These are phyloP conservation scores for Chrysoporthe deuterocubensis DNA, from an alignment of 2,329 filamentous ascomycete species.

Conservation along the genomic window DNA sequence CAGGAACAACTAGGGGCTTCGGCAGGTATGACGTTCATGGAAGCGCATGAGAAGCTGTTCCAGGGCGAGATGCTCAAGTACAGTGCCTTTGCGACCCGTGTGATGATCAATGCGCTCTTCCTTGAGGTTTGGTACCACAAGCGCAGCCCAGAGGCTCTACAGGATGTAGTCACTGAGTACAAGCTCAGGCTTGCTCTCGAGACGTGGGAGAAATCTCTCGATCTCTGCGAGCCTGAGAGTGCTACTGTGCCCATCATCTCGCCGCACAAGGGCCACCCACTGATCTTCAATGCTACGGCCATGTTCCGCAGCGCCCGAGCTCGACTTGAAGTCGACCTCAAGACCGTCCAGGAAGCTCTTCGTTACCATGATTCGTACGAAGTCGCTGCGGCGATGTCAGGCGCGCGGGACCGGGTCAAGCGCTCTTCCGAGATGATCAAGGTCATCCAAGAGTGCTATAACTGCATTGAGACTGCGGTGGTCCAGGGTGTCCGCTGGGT, in stretches of 20 bases:
- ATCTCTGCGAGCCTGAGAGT: slow-evolving; percentile 88
- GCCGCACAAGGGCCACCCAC: slow-evolving; percentile 91
- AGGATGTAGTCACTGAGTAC: slow-evolving; percentile 97
- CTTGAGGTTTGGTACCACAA: slow-evolving; percentile 99
- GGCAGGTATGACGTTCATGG: slow-evolving; percentile 82
- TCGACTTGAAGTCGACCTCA: slow-evolving; percentile 91
- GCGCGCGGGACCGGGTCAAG: slow-evolving; percentile 90
- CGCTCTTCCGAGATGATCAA: slow-evolving; percentile 97
- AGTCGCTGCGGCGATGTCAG: slow-evolving; percentile 94
- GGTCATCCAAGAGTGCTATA: slow-evolving; percentile 96
- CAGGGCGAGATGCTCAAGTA: slow-evolving; percentile 89
- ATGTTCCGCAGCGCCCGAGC: slow-evolving; percentile 94
- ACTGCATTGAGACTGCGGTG: slow-evolving; percentile 95
- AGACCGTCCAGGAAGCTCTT: slow-evolving; percentile 92
- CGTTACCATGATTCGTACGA: slow-evolving; percentile 98
- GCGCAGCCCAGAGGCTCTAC: slow-evolving; percentile 93
- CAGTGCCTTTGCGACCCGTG: slow-evolving; percentile 93
- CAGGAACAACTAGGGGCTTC: slow-evolving; percentile 74
- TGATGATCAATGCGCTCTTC: slow-evolving; percentile 99
- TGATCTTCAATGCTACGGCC: slow-evolving; percentile 98
- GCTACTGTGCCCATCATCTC: slow-evolving; percentile 89
- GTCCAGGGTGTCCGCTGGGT: slow-evolving; percentile 96
- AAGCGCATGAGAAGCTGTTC: slow-evolving; percentile 94
- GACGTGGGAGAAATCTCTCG: slow-evolving; percentile 98
- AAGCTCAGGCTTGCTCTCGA: slow-evolving; percentile 93